Evolutionary conservation across 2,329 filamentous ascomycete genomes (phyloP).

Genomic region (Lasiodiplodia hormozganensis): DNA sequence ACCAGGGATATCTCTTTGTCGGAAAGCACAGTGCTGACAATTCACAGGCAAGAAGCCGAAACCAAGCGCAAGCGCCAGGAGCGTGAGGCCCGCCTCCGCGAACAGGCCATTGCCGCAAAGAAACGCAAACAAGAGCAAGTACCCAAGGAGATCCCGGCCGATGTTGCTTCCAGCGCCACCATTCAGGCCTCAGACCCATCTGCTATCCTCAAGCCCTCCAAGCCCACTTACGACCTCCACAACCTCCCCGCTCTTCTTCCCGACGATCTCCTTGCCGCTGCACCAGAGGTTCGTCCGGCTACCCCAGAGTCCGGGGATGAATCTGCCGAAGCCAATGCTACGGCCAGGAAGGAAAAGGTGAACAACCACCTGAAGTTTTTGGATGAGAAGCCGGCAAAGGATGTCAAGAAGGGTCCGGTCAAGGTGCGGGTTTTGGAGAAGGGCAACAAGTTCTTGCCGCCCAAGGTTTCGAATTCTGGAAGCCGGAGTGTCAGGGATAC

Average conservation of each 20-base stretch:
- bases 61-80: slow-evolving; percentile 39
- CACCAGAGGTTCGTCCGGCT: slow-evolving; percentile 52
- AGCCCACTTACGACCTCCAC: slow-evolving; percentile 38
- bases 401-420: slow-evolving; percentile 56
- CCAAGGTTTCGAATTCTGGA: slow-evolving; percentile 51
- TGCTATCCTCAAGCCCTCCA: neutral
- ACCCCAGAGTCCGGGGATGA: slow-evolving; percentile 49
- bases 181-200: slow-evolving; percentile 28
- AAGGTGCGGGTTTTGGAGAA: slow-evolving; percentile 58
- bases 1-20: neutral
- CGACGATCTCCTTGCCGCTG: slow-evolving; percentile 57
- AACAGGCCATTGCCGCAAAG: slow-evolving; percentile 29
- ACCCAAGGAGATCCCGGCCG: slow-evolving; percentile 37
- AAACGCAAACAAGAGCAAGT: slow-evolving; percentile 38
- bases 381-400: slow-evolving; percentile 56
- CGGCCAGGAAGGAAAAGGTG: slow-evolving; percentile 51
- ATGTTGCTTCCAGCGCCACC: slow-evolving; percentile 20
- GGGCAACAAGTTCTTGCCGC: slow-evolving; percentile 50
- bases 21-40: neutral
- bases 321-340: slow-evolving; percentile 41
- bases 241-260: slow-evolving; percentile 59
- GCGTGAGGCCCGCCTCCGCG: slow-evolving; percentile 40
- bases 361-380: slow-evolving; percentile 58
- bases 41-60: slow-evolving; percentile 36
- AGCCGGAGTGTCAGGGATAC: slow-evolving; percentile 47